These are phyloP conservation scores for Pseudonitzschia delicatissima DNA, from an alignment of 108 stramenopile species.

Conservation along the genomic window DNA sequence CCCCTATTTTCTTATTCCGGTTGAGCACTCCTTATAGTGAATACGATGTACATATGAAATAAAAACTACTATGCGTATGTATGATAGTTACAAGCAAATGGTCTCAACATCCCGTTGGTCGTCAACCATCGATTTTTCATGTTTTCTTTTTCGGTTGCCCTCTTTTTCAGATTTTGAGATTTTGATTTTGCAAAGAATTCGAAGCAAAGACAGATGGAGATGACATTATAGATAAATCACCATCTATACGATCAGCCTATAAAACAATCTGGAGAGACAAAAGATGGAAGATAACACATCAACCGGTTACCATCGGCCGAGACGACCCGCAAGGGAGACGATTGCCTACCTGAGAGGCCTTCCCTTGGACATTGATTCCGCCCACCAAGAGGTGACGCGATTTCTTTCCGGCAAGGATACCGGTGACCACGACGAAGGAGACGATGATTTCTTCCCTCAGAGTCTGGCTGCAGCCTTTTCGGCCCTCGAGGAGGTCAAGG, in stretches of 20 bases:
- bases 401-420: constrained; percentile 36
- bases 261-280: not conserved
- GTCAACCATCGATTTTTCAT: constrained; percentile 9
- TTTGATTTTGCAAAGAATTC: not conserved
- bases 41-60: too few relatives aligned
- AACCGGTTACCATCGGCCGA: constrained; percentile 62
- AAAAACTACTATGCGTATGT: not conserved
- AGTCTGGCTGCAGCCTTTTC: constrained; percentile 62
- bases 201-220: too few relatives aligned
- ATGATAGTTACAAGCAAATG: not conserved
- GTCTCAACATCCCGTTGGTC: too few relatives aligned
- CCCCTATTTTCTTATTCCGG: too few relatives aligned
- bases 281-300: constrained; percentile 2
- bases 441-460: constrained; percentile 58
- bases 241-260: not conserved
- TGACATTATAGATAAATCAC: not conserved
- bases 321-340: constrained; percentile 76
- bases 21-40: too few relatives aligned
- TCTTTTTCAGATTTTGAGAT: not conserved
- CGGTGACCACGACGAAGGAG: constrained; percentile 5
- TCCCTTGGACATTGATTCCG: constrained; percentile 60
- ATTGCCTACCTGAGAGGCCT: constrained; percentile 71
- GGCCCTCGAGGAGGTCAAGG: constrained; percentile 69
- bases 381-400: constrained; percentile 48
- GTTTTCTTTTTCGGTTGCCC: not conserved